Evolutionary conservation across 2,329 filamentous ascomycete genomes (phyloP).

Genomic region (Chrysoporthe deuterocubensis): DNA sequence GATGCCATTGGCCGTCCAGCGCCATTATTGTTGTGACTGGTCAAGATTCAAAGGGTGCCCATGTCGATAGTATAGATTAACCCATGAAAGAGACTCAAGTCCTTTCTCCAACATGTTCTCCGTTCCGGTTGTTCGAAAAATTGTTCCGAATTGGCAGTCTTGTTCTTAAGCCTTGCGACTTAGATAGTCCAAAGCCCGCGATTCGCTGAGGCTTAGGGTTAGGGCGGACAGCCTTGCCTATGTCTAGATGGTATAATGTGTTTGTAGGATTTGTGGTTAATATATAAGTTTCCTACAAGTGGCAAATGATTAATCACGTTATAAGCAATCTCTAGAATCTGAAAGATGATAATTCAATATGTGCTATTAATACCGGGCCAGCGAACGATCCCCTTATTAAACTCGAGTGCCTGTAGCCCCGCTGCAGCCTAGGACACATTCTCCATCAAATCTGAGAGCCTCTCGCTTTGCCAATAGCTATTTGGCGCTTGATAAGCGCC

Average conservation of each 20-base stretch:
- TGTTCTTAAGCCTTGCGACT: slow-evolving; percentile 23
- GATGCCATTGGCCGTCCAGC: background rate
- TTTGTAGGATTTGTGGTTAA: background rate
- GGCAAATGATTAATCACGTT: background rate
- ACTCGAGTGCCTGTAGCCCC: background rate
- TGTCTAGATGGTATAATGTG: background rate
- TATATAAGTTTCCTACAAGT: background rate
- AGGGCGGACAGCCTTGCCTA: slow-evolving; percentile 5
- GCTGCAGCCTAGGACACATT: background rate
- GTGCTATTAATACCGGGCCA: background rate
- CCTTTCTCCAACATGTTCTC: background rate
- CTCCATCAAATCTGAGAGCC: background rate
- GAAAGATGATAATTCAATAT: background rate
- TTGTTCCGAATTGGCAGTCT: background rate
- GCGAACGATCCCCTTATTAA: background rate
- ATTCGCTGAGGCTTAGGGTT: background rate
- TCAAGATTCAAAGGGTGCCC: background rate
- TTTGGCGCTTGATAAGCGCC: background rate
- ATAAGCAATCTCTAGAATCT: background rate
- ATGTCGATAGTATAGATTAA: background rate
- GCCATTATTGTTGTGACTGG: background rate
- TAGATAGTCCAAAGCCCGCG: slow-evolving; percentile 19
- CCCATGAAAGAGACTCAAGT: background rate
- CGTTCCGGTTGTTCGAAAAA: too few species aligned
- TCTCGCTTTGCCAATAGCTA: background rate